Evolutionary conservation across 1,284 basidiomycete species (phyloP), one percentile per base, ranked within the genome.

Genomic region (Cryptococcus sp.): DNA sequence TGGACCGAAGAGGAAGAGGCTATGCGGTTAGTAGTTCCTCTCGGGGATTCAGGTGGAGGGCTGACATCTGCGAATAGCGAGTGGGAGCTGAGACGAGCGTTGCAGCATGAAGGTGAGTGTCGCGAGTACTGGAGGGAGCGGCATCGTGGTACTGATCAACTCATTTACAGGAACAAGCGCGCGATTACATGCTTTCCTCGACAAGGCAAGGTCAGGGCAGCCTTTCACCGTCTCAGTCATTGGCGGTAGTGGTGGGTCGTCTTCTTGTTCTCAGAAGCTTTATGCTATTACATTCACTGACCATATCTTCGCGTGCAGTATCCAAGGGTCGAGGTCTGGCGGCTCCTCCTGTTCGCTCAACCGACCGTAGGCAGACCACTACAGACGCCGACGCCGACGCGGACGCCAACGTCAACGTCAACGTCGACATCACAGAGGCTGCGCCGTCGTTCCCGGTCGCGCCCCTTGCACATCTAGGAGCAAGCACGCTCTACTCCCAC

Each of bases 401-500:
- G 19, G 52, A 39, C 20, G 17, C 5, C 51, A 39, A 53, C 39
- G 38, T 22, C 20, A 54, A 56, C 20, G 27, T 59, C 44, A 54
- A 60, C 20, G 17, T 57, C 5, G 52, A 58, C 22, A 23, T 62
- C 4, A 62, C 60, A 13, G 57, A 61, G 39, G 52, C 22, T 10
- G 31, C 51, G 23, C 41, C 54, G 15, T 49, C 25, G 19, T 47
- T 47, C 51, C 25, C 20, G 19, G 38, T 60, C 44, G 59, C 48
- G 20, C 50, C 54, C 3, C 47, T 53, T 3, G 53, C 50, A 10
- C 57, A 55, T 1, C 23, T 66, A 38, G 73, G 72, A 51, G 69
- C 72, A 1, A 50, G 61, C 22, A 77, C 69, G 15, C 70, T 78
- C n/a, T 76, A 78, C 60, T 74, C 74, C 13, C 71, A 67, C 3